Evolutionary conservation across 1,284 basidiomycete species (phyloP), one percentile per base, ranked within the genome.

Genomic region (Peniophora sp.): DNA sequence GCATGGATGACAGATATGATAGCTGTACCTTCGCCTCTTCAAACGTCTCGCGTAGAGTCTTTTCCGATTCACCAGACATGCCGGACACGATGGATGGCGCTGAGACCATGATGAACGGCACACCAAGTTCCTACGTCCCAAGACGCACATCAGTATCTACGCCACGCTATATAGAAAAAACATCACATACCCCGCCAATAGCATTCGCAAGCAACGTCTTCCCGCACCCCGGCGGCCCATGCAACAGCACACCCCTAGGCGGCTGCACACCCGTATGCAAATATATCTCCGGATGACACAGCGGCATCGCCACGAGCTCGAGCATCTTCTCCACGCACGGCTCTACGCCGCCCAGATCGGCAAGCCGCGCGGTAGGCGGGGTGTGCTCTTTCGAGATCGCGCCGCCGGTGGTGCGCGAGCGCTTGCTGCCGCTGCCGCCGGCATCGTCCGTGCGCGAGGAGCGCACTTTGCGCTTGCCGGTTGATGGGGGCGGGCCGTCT

Each of bases 41-140:
- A 63, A 99, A 99, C 0, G 92, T 95, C 61, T 98, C 96, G 44
- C 96, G 74, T 15, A 99, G 71, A 0, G 93, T 94, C 70, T 96
- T 97, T 66, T 99, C 96, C 0, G 90, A 94, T 69, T 99, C 96
- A 52, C 96, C 96, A 0, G 92, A 97, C 87, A 98, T 97, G 1
- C 96, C 96, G 0, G 90, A 94, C 1, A 99, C 94, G 54, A 99
- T 89, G 0, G 88, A 91, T 0, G 96, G 96, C 0, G 96, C 95
- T 3, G 92, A 95, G 51, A 99, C 84, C 49, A 76, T 90, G 56
- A 99, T 92, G 64, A 98, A 97, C 0, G 95, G 96, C 2, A 97
- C 78, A 1, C 83, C 88, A 1, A 97, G 75, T 72, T 97, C 92
- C 92, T 94, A 51, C 22, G 43, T 12, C 17, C n/a, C 27, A 32